Percentiles rank a stretch among this genome's conserved stretches.
Evolutionary conservation across 73 alveolate genomes (phyloP).

Genomic region (Effrenium voratum): DNA sequence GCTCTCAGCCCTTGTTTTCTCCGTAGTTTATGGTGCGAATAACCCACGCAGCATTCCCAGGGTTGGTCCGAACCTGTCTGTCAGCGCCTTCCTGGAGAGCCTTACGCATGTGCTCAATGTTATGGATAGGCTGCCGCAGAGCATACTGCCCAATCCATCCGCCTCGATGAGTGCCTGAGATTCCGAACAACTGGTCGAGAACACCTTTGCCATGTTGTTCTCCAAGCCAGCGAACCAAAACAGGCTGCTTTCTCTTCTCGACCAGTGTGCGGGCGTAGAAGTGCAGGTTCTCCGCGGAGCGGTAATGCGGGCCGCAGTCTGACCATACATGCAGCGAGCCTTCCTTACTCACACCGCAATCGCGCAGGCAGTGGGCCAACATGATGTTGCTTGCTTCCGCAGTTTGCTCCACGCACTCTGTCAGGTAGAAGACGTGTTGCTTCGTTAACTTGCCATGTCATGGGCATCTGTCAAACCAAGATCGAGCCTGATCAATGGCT

Average conservation of each 20-base stretch:
- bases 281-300: background rate
- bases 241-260: background rate
- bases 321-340: background rate
- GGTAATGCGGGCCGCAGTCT: background rate
- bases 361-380: background rate
- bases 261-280: background rate
- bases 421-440: background rate
- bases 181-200: background rate
- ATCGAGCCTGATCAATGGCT: too few relatives aligned
- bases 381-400: slow-evolving; percentile 2
- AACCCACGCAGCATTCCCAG: background rate
- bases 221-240: background rate
- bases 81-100: background rate
- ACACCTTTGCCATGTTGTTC: background rate
- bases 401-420: background rate
- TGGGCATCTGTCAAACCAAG: too few relatives aligned
- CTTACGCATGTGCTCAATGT: background rate
- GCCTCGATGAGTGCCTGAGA: background rate
- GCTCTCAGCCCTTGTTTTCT: background rate
- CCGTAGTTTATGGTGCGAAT: background rate
- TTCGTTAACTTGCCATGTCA: background rate
- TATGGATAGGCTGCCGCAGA: background rate
- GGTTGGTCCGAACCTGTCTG: background rate
- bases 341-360: background rate
- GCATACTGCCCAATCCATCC: slow-evolving; percentile 1